These are phyloP conservation scores for Colletotrichum paranaense DNA, from an alignment of 2,329 filamentous ascomycete genomes.

Conservation along the genomic window DNA sequence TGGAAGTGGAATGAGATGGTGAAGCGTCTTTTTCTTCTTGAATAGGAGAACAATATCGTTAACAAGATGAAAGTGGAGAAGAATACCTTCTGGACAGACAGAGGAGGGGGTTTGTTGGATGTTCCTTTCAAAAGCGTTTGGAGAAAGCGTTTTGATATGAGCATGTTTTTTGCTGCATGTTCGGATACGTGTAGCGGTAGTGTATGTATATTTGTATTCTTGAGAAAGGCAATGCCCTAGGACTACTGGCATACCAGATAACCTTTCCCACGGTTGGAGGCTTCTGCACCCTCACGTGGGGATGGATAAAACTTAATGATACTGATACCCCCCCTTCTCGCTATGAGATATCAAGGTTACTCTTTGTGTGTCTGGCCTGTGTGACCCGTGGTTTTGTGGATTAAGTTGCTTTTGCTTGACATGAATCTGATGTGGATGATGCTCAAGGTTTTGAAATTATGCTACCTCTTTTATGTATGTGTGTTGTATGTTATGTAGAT, in stretches of 20 bases:
- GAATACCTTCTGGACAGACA: no score
- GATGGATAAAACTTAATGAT: slow-evolving; percentile 14
- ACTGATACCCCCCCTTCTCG: slow-evolving; percentile 13
- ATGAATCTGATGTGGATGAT: neutral
- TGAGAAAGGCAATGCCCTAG: neutral
- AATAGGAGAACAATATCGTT: neutral
- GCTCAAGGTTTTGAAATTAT: neutral
- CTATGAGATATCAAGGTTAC: neutral
- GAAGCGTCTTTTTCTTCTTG: neutral
- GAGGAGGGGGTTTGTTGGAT: neutral
- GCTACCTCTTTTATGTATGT: neutral
- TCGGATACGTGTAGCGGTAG: neutral
- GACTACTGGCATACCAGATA: neutral
- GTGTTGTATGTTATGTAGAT: neutral
- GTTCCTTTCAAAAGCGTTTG: neutral
- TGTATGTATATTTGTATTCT: neutral
- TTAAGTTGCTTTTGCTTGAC: neutral
- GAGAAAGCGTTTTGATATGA: neutral
- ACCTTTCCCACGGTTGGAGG: neutral
- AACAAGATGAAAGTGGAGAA: neutral
- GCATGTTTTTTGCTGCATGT: neutral
- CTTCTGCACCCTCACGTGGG: neutral
- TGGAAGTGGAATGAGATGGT: neutral
- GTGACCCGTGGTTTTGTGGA: neutral
- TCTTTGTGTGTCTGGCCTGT: neutral